Conservation (phyloP, 2,329 filamentous ascomycete genomes). For the Penicillium sp. region DNA sequence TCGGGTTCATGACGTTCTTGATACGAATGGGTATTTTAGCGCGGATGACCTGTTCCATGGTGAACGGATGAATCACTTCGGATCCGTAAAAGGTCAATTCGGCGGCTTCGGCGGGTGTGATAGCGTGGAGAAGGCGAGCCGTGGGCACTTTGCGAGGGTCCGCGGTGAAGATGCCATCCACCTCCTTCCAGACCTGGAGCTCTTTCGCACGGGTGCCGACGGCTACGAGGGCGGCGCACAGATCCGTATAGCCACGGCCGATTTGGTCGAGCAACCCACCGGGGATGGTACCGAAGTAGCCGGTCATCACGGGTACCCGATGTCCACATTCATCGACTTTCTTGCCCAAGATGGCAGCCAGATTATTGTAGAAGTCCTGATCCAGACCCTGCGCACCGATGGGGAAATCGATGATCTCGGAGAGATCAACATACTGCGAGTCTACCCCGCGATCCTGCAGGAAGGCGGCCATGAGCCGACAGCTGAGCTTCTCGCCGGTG, state of each 20-base stretch:
- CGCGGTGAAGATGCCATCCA: constrained; percentile 87
- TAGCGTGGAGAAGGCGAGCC: constrained; percentile 79
- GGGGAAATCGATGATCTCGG: constrained; percentile 71
- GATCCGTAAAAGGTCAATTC: constrained; percentile 93
- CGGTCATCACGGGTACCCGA: constrained; percentile 77
- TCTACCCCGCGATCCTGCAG: constrained; percentile 77
- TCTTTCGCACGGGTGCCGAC: constrained; percentile 85
- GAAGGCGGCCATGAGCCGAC: constrained; percentile 82
- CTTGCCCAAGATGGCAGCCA: constrained; percentile 60
- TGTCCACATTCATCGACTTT: constrained; percentile 65
- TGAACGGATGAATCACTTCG: constrained; percentile 97
- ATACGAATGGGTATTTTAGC: constrained; percentile 66
- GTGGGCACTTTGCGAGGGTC: constrained; percentile 90
- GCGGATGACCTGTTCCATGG: constrained; percentile 86
- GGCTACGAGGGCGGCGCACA: constrained; percentile 87
- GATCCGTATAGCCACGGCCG: constrained; percentile 92
- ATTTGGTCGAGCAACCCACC: constrained; percentile 89
- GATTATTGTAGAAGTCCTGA: constrained; percentile 66
- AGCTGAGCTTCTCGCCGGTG: constrained; percentile 94
- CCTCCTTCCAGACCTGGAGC: constrained; percentile 98
- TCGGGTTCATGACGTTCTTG: constrained; percentile 68
- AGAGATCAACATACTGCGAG: constrained; percentile 86
- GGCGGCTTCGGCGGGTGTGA: constrained; percentile 91
- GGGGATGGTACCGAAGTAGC: constrained; percentile 92
- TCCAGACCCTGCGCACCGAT: constrained; percentile 57